Percentiles rank a stretch among this genome's conserved stretches.
These are phyloP conservation scores for Rhodosorus marinus DNA, from an alignment of 23 red algal genomes.

Conservation along the genomic window DNA sequence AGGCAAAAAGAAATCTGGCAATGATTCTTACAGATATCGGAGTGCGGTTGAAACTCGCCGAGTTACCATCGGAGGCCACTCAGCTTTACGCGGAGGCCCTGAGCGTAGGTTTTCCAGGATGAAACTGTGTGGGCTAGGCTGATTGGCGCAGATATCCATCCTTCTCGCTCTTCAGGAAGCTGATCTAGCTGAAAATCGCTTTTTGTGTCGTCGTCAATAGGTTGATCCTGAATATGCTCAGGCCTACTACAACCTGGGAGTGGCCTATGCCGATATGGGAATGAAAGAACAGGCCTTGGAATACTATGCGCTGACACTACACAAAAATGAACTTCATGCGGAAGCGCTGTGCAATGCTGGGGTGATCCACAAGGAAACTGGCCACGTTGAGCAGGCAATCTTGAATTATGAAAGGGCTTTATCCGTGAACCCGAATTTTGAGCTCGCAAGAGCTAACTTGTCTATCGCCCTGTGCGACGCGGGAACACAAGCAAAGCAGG, in stretches of 20 bases:
- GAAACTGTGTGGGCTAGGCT: too few species aligned
- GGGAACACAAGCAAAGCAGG: slow-evolving; percentile 13
- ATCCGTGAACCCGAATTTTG: slow-evolving; percentile 38
- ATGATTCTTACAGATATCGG: slow-evolving; percentile 58
- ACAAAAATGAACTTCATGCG: slow-evolving; percentile 12
- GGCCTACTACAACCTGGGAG: slow-evolving; percentile 50
- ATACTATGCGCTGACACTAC: slow-evolving; percentile 22
- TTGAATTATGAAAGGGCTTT: slow-evolving; percentile 34
- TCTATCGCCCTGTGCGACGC: slow-evolving; percentile 43
- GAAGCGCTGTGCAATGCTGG: slow-evolving; percentile 55
- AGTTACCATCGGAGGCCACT: slow-evolving; percentile 25
- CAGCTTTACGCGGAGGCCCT: slow-evolving; percentile 37
- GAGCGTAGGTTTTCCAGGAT: too few species aligned
- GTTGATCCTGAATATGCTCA: slow-evolving; percentile 45
- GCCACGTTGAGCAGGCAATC: slow-evolving; percentile 27
- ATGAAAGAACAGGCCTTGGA: slow-evolving; percentile 8
- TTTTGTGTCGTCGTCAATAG: too few species aligned
- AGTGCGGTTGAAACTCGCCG: slow-evolving; percentile 44
- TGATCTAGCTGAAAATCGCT: too few species aligned
- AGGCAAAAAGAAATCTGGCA: slow-evolving; percentile 10
- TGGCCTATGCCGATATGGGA: slow-evolving; percentile 26
- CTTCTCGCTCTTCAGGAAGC: too few species aligned
- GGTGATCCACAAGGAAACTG: slow-evolving; percentile 36
- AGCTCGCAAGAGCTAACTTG: slow-evolving; percentile 40
- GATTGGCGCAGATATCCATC: too few species aligned